Percentiles rank a stretch among this genome's conserved stretches.
Conservation (phyloP, 2,329 filamentous ascomycete species). For the Xylariomycetidae sp. region DNA sequence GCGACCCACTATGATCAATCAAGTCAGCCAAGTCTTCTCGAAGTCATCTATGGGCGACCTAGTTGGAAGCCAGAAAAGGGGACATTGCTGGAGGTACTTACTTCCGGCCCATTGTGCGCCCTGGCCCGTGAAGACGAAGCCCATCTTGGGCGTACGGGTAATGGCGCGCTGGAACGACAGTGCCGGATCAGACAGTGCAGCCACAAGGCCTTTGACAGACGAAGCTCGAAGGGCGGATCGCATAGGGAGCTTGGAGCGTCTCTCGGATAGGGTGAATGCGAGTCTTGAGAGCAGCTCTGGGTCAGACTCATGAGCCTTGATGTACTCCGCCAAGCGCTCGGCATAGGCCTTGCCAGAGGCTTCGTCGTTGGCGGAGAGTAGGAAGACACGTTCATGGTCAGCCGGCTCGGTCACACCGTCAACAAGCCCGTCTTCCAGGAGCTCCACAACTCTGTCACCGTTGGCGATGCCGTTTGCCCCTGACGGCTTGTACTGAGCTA, state of each 20-base stretch:
- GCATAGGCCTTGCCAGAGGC: not conserved
- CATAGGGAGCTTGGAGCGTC: not conserved
- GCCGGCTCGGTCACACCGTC: too few relatives aligned
- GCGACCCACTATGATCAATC: too few relatives aligned
- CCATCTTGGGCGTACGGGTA: not conserved
- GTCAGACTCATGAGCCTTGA: not conserved
- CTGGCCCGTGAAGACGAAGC: constrained; percentile 9
- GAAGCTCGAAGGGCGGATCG: not conserved
- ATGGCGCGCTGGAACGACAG: not conserved
- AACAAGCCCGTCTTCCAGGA: too few relatives aligned
- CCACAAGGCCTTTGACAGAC: too few relatives aligned
- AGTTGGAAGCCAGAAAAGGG: too few relatives aligned
- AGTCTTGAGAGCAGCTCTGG: not conserved
- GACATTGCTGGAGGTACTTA: not conserved
- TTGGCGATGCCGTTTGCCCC: not conserved
- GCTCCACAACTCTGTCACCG: too few relatives aligned
- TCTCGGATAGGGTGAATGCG: not conserved
- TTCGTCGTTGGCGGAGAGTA: not conserved
- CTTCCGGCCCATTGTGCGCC: constrained; percentile 7
- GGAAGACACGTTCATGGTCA: too few relatives aligned
- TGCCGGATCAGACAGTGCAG: not conserved
- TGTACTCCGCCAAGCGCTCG: not conserved
- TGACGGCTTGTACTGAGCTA: not conserved
- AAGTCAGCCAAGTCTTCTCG: too few relatives aligned
- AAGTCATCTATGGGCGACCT: too few relatives aligned